Conservation (phyloP, 305 asterid genomes). For the Fraxinus sp. region DNA sequence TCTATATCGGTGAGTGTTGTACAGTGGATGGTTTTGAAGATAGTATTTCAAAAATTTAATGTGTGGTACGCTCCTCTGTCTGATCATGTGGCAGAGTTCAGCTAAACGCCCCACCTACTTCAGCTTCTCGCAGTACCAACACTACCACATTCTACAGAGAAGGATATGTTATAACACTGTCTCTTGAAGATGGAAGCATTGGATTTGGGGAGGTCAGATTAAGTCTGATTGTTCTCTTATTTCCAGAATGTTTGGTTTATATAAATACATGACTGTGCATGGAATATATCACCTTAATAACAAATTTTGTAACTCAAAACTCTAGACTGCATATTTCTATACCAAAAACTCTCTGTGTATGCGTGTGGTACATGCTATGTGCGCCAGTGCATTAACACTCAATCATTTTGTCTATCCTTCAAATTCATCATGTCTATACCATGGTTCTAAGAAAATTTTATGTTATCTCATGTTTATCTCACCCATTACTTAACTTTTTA, state of each 20-base stretch:
- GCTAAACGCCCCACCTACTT: slow-evolving; percentile 87
- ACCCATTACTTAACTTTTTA: background rate
- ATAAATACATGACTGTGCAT: background rate
- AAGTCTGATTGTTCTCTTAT: slow-evolving; percentile 5
- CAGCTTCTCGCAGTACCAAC: slow-evolving; percentile 48
- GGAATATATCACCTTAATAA: background rate
- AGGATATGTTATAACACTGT: slow-evolving; percentile 70
- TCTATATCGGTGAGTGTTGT: slow-evolving; percentile 61
- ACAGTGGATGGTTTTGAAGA: background rate
- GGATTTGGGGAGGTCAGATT: slow-evolving; percentile 89
- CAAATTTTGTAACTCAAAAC: slow-evolving; percentile 9
- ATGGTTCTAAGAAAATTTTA: background rate
- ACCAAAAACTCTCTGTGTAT: background rate
- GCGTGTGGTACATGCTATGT: background rate
- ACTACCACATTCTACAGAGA: slow-evolving; percentile 58
- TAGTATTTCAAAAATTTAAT: slow-evolving; percentile 5
- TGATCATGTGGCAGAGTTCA: slow-evolving; percentile 59
- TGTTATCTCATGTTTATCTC: background rate
- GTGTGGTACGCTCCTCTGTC: slow-evolving; percentile 3
- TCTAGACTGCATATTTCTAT: background rate
- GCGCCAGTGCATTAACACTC: background rate
- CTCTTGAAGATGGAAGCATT: slow-evolving; percentile 77
- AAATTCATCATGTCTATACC: background rate
- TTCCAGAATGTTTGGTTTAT: slow-evolving; percentile 4
- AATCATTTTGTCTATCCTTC: background rate